Evolutionary conservation across 768 basidiomycete species (phyloP), one percentile per base, ranked within the genome.

Genomic region (Exidia glandulosa): DNA sequence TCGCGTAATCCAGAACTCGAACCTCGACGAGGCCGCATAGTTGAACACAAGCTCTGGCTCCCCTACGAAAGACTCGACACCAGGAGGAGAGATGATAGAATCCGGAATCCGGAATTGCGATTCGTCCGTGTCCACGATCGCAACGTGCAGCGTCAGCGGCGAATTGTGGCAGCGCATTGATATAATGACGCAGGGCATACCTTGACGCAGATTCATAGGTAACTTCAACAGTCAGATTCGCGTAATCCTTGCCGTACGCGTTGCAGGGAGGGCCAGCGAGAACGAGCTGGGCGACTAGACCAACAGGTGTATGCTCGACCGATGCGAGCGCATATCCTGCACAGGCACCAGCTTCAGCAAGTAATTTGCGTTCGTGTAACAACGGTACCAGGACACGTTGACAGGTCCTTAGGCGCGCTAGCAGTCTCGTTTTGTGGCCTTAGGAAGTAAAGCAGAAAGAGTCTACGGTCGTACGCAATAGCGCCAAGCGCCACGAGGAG

Each of bases 1-100:
- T 47, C 87, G 81, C 1, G 86, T 87, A 63, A 90, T 82, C 87
- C 87, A 90, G 68, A 90, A 90, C 2, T 83, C 81, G 67, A 90
- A 90, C 1, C 70, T 68, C 0, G 89, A 87, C 0, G 75, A 73
- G 1, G 76, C 6, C 2, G 83, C 75, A 61, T 83, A 81, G 67
- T 88, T 83, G 74, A 90, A 90, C 3, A 83, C 72, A 10, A 90
- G 75, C 65, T 90, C 87, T 0, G 85, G 85, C 41, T 19, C 23
- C 19, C 23, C 41, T 6, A 23, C 41, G 23, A 6, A 14, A 45
- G 9, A 12, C 19, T 45, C 41, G 41, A 23, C 19, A 6, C 41
- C 41, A 19, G 41, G 19, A 19, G 19, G 41, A 6, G 16, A 14
- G 41, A 45, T 68, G 66, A 78, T 71, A 68, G 75, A 78, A 32